phyloP scores from a whole-genome alignment of 2,329 filamentous ascomycete species.

The Ascochyta pisi region DNA sequence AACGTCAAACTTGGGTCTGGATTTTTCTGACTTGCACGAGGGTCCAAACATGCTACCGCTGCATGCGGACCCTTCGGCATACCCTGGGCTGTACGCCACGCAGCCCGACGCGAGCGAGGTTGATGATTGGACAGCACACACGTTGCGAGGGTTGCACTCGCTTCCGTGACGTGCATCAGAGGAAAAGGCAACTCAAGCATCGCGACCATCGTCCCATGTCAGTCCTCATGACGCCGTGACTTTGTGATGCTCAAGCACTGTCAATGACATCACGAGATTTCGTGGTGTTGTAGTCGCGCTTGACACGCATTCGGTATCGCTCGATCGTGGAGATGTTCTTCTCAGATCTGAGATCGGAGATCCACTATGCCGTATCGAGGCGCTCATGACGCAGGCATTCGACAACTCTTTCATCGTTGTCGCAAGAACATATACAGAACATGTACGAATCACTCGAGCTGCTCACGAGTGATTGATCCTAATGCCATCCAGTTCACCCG shows the following conservation, averaged over 20 bases:
- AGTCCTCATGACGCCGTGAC: constrained; percentile 22
- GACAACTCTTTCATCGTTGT: constrained; percentile 23
- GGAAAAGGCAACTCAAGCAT: neutral
- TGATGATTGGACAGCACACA: constrained; percentile 32
- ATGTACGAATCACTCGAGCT: neutral
- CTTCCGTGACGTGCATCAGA: constrained; percentile 10
- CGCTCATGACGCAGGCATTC: constrained; percentile 42
- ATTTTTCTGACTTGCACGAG: constrained; percentile 26
- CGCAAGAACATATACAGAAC: constrained; percentile 15
- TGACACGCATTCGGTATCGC: constrained; percentile 10
- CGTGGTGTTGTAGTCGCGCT: constrained; percentile 10
- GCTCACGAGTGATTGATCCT: constrained; percentile 2
- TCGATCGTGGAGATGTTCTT: constrained; percentile 20
- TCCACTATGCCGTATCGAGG: constrained; percentile 33
- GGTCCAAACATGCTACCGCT: constrained; percentile 5
- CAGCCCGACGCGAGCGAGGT: constrained; percentile 16
- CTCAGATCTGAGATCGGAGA: constrained; percentile 20
- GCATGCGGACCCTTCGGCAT: constrained; percentile 13
- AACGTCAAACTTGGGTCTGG: constrained; percentile 26
- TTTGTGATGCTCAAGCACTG: constrained; percentile 10
- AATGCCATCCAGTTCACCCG: constrained; percentile 29
- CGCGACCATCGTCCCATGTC: neutral
- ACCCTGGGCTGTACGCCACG: constrained; percentile 15
- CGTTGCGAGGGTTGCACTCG: constrained; percentile 25
- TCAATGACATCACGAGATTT: constrained; percentile 8